phyloP scores from a whole-genome alignment of 805 yeast genomes.

The Sungouiozyma ichnusensis region DNA sequence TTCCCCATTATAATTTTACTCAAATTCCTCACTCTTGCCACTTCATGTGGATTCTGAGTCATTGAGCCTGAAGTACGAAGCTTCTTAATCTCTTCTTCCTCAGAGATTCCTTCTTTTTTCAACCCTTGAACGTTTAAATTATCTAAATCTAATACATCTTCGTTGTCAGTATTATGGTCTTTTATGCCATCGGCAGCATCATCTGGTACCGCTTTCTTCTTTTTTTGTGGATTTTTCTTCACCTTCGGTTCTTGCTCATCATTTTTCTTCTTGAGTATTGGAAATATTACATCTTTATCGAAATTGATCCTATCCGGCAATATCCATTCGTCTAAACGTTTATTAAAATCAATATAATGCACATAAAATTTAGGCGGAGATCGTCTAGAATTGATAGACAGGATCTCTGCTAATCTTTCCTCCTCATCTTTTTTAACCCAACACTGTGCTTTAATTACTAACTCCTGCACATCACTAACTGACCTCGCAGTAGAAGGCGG shows the following conservation, averaged over 20 bases:
- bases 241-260: conserved; percentile 30
- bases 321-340: conserved; percentile 95
- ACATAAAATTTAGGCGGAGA: conserved; percentile 79
- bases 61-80: conserved; percentile 92
- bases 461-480: conserved; percentile 35
- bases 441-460: conserved; percentile 70
- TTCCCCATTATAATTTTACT: conserved; percentile 74
- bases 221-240: conserved; percentile 31
- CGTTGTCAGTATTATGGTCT: conserved; percentile 20
- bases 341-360: conserved; percentile 89
- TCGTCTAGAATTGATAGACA: conserved; percentile 64
- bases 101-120: conserved; percentile 54
- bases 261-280: conserved; percentile 46
- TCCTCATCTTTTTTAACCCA: conserved; percentile 75
- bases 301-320: conserved; percentile 60
- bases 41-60: conserved; percentile 82
- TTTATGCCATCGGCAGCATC: conserved; percentile 5
- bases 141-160: conserved; percentile 77
- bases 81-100: conserved; percentile 89
- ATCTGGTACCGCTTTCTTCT: conserved; percentile 1
- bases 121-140: conserved; percentile 77
- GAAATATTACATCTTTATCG: conserved; percentile 57
- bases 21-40: conserved; percentile 82
- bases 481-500: conserved; percentile 21
- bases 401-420: conserved; percentile 71